Conservation (phyloP, 2,329 filamentous ascomycete genomes). For the Thielaviopsis euricoi region DNA sequence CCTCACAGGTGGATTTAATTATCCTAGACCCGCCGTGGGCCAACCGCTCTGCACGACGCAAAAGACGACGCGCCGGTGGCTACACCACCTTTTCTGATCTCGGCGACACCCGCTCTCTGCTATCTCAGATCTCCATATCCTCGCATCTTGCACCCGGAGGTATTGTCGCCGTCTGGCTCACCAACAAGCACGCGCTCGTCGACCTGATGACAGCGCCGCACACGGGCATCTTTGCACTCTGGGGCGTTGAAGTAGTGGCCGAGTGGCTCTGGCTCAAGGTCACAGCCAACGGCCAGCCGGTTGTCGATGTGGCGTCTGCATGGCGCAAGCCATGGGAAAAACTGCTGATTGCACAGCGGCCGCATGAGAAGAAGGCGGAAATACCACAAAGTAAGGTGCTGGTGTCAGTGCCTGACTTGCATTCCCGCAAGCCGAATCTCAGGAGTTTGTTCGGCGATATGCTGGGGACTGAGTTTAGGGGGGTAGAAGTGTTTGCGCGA, state of each 20-base stretch:
- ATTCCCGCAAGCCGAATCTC: slow-evolving; percentile 64
- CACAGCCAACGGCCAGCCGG: slow-evolving; percentile 45
- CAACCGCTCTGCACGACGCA: slow-evolving; percentile 54
- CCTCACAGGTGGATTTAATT: slow-evolving; percentile 46
- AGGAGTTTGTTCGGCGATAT: slow-evolving; percentile 40
- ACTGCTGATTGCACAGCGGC: slow-evolving; percentile 41
- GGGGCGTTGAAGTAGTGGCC: slow-evolving; percentile 47
- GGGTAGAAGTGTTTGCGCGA: slow-evolving; percentile 63
- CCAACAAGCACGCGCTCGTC: slow-evolving; percentile 48
- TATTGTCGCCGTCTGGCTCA: slow-evolving; percentile 59
- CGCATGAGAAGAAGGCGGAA: slow-evolving; percentile 11
- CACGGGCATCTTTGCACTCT: slow-evolving; percentile 43
- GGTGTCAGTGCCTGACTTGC: slow-evolving; percentile 55
- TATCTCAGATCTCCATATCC: slow-evolving; percentile 40
- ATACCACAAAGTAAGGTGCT: slow-evolving; percentile 34
- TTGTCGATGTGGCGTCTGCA: slow-evolving; percentile 39
- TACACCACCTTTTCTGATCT: slow-evolving; percentile 31
- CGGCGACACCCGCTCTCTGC: slow-evolving; percentile 30
- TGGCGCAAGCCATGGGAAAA: slow-evolving; percentile 69
- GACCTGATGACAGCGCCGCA: slow-evolving; percentile 34
- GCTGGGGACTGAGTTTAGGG: slow-evolving; percentile 34
- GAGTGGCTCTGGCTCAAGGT: slow-evolving; percentile 74
- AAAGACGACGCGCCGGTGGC: slow-evolving; percentile 22
- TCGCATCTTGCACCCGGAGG: slow-evolving; percentile 35
- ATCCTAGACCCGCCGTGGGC: slow-evolving; percentile 70